Evolutionary conservation across 371 early-diverging fungal genomes (phyloP).

Genomic region (Rhizopus delemar): DNA sequence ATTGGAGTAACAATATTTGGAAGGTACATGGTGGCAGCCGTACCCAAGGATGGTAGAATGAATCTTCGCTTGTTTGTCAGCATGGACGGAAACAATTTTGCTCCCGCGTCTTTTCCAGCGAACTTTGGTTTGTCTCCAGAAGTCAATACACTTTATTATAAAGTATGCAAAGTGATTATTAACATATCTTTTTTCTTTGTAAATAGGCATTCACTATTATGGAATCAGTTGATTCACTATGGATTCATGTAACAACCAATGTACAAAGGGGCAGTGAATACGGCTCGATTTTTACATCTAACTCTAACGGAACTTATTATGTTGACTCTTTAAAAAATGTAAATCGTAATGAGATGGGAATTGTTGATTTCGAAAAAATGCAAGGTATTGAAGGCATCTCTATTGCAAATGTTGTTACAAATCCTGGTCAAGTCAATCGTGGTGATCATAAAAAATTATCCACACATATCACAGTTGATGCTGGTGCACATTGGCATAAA

Average conservation of each 20-base stretch:
- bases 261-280: slow-evolving; percentile 64
- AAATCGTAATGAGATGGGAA: slow-evolving; percentile 79
- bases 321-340: slow-evolving; percentile 67
- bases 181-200: not conserved
- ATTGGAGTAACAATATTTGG: slow-evolving; percentile 79
- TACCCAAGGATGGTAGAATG: slow-evolving; percentile 45
- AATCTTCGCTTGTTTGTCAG: slow-evolving; percentile 70
- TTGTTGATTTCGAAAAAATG: slow-evolving; percentile 94
- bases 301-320: slow-evolving; percentile 85
- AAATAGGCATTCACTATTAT: slow-evolving; percentile 75
- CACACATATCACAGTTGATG: slow-evolving; percentile 81
- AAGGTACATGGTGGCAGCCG: slow-evolving; percentile 85
- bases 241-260: slow-evolving; percentile 74
- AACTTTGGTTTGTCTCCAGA: slow-evolving; percentile 56
- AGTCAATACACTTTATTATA: slow-evolving; percentile 7
- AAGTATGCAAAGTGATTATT: too few species aligned
- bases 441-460: slow-evolving; percentile 55
- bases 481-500: slow-evolving; percentile 75
- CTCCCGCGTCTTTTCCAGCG: slow-evolving; percentile 76
- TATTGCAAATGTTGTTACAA: slow-evolving; percentile 81
- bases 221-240: slow-evolving; percentile 74
- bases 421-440: slow-evolving; percentile 60
- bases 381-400: slow-evolving; percentile 89
- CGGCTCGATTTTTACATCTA: slow-evolving; percentile 84
- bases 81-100: slow-evolving; percentile 72